phyloP scores from a whole-genome alignment of 2,329 filamentous ascomycete species.

The Ophiostoma tasmaniense region DNA sequence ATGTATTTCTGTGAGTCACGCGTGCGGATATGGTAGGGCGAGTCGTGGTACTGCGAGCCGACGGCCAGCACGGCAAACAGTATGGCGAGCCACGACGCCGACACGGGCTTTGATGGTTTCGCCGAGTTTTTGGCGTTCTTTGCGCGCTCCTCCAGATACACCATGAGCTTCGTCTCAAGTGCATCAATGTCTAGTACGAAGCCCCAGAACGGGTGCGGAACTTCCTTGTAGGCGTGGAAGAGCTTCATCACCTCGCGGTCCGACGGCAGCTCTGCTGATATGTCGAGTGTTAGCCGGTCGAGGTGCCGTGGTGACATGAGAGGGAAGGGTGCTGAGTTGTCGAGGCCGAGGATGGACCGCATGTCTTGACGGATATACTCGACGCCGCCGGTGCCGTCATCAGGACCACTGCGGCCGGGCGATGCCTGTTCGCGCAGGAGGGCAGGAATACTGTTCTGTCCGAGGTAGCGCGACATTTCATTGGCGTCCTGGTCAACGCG shows the following conservation, averaged over 20 bases:
- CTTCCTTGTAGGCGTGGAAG: conserved; percentile 59
- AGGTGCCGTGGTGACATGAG: conserved; percentile 58
- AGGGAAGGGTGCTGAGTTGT: conserved; percentile 58
- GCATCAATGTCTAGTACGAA: conserved; percentile 59
- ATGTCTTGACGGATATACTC: conserved; percentile 54
- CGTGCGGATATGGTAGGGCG: conserved; percentile 52
- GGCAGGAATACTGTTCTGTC: conserved; percentile 61
- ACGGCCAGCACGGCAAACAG: conserved; percentile 58
- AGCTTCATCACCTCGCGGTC: conserved; percentile 61
- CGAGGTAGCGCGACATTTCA: conserved; percentile 52
- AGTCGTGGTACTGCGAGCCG: conserved; percentile 58
- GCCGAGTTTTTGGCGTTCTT: conserved; percentile 40
- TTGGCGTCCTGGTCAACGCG: conserved; percentile 44
- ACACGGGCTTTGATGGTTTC: conserved; percentile 33
- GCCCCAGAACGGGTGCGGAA: conserved; percentile 59
- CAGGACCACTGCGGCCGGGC: conserved; percentile 27
- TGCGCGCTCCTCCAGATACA: conserved; percentile 56
- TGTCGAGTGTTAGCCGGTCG: conserved; percentile 51
- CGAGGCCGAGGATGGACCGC: conserved; percentile 56
- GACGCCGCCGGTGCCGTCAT: conserved; percentile 28
- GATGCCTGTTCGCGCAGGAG: conserved; percentile 49
- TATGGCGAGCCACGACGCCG: conserved; percentile 58
- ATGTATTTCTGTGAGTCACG: conserved; percentile 53
- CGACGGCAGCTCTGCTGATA: conserved; percentile 52
- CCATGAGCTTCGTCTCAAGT: conserved; percentile 55